Conservation (phyloP, 2,329 filamentous ascomycete genomes). For the Colletotrichum siamense region DNA sequence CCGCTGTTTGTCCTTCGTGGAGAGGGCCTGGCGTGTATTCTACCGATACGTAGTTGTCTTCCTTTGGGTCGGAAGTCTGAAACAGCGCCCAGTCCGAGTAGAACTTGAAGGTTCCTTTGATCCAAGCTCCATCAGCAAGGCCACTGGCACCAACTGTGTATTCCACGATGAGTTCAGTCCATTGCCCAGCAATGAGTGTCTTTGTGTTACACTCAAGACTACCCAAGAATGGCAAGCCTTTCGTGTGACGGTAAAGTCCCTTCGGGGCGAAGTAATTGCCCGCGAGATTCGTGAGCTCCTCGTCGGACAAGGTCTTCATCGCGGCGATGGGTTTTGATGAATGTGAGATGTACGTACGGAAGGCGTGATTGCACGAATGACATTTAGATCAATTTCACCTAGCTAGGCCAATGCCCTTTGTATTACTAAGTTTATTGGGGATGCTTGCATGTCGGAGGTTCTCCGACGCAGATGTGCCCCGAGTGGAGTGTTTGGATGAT, state of each 20-base stretch:
- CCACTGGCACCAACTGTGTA: conserved; percentile 35
- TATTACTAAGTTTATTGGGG: neutral
- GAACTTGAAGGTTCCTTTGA: conserved; percentile 43
- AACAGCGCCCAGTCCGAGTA: conserved; percentile 42
- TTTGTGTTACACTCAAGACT: conserved; percentile 27
- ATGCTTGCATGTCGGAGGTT: neutral
- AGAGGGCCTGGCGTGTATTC: conserved; percentile 32
- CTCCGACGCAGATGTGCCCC: neutral
- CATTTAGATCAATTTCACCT: neutral
- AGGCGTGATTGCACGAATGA: neutral
- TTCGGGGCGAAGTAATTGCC: conserved; percentile 31
- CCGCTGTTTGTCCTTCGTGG: conserved; percentile 32
- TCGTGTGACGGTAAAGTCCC: conserved; percentile 32
- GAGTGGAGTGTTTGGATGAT: neutral
- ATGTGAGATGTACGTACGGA: neutral
- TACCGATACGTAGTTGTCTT: conserved; percentile 37
- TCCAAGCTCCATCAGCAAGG: conserved; percentile 39
- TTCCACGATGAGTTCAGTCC: conserved; percentile 32
- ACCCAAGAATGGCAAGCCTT: conserved; percentile 33
- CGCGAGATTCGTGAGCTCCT: conserved; percentile 25
- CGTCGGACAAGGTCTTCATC: conserved; percentile 28
- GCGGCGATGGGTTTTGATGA: neutral
- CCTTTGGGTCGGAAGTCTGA: conserved; percentile 33
- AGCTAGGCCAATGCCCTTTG: neutral
- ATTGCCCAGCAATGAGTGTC: conserved; percentile 30